Percentiles rank a stretch among this genome's conserved stretches.
These are phyloP conservation scores for Fagopyrum tataricum DNA, from an alignment of 148 eudicot species.

Conservation along the genomic window DNA sequence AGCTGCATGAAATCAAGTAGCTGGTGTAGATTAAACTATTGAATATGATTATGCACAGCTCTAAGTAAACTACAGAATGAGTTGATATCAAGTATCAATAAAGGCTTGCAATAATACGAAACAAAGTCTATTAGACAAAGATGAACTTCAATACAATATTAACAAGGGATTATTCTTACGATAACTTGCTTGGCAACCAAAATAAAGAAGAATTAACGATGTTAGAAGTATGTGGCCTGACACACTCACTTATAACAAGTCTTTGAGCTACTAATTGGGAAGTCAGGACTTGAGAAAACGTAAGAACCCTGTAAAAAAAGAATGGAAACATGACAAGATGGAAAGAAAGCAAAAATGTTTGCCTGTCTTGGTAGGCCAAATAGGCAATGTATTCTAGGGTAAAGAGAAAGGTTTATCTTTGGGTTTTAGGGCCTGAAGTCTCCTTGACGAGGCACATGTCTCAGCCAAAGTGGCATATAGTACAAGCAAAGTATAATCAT, in stretches of 20 bases:
- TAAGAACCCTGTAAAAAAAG: not conserved
- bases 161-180: not conserved
- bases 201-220: not conserved
- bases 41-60: not conserved
- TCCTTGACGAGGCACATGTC: not conserved
- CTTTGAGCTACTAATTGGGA: not conserved
- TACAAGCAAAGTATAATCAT: not conserved
- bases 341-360: not conserved
- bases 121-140: not conserved
- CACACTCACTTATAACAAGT: not conserved
- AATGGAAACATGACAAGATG: not conserved
- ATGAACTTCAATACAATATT: not conserved
- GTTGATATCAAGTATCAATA: not conserved
- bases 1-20: conserved; percentile 52
- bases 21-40: conserved; percentile 18
- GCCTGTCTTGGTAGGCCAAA: not conserved
- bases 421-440: not conserved
- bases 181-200: not conserved
- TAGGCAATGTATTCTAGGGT: not conserved
- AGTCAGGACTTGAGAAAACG: not conserved
- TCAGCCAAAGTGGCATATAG: not conserved
- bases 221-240: not conserved
- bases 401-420: not conserved
- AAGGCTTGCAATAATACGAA: not conserved
- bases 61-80: not conserved